Conservation (phyloP, 129 eudicot genomes). For the Silybum marianum region DNA sequence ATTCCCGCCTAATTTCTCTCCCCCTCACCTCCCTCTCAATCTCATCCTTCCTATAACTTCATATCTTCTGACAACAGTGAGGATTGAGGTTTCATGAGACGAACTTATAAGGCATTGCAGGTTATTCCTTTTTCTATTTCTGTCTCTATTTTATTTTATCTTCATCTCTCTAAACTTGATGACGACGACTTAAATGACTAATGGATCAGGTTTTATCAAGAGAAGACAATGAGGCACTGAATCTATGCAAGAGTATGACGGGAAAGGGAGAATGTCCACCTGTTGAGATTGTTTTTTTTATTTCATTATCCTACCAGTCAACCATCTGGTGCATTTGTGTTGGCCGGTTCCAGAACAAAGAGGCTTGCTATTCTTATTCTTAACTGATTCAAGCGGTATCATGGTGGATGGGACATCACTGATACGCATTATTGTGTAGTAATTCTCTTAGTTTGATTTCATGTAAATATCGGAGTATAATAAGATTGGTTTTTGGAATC, state of each 20-base stretch:
- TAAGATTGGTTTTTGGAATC: too few species aligned
- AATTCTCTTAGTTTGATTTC: constrained; percentile 18
- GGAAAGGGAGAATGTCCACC: constrained; percentile 93
- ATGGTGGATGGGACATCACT: constrained; percentile 88
- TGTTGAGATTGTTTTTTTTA: constrained; percentile 73
- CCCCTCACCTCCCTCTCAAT: too few species aligned
- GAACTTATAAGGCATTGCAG: too few species aligned
- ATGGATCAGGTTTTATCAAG: constrained; percentile 56
- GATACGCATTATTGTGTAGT: constrained; percentile 89
- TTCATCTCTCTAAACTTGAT: neutral
- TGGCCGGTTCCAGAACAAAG: constrained; percentile 71
- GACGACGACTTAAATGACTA: neutral
- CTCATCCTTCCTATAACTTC: too few species aligned
- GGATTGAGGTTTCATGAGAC: too few species aligned
- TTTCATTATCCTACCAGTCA: constrained; percentile 48
- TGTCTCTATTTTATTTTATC: too few species aligned
- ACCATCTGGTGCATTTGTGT: constrained; percentile 52
- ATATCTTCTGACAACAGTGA: too few species aligned
- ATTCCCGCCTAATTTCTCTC: too few species aligned
- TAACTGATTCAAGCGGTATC: constrained; percentile 52
- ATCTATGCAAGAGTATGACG: constrained; percentile 79
- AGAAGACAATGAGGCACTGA: constrained; percentile 66
- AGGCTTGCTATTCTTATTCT: constrained; percentile 63
- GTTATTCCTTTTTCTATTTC: too few species aligned
- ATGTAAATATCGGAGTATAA: too few species aligned